Base-by-base conservation (phyloP, 495 filamentous ascomycete species). In the Penicillium egyptiacum region DNA sequence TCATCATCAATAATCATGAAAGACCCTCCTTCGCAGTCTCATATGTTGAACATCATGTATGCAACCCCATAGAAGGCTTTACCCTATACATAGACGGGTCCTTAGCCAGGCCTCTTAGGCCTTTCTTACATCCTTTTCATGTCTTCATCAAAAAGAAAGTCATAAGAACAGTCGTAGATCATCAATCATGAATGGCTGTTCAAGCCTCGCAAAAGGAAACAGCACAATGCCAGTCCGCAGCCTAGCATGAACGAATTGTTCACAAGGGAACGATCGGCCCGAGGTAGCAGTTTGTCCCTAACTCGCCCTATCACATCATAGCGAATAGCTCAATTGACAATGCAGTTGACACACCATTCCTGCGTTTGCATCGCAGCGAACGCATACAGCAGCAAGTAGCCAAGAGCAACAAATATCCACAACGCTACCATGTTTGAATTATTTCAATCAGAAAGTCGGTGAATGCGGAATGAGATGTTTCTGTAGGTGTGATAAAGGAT, bases 311-410 rank as follows among this genome's bases (percentile, higher is more conserved):
- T 30, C 45, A 30, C 45, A 30, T 10, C 26, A 48, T 39, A 16
- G 16, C 16, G 11, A 31, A 33, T 2, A 11, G 31, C 56, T 65
- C 59, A 72, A 22, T 55, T 58, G 39, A 54, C 58, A 51, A 74
- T 68, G 14, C 53, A 60, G 20, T 53, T 54, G 30, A 51, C 11
- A n/a, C 6, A 5, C 56, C 31, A 49, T 42, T 68, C 52, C n/a
- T 65, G 59, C 22, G 45, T 51, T 55, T 71, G 63, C 47, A 69
- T 39, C 9, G 63, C 56, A n/a, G 74, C 74, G 53, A 76, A 75
- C 35, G 74, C 74, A 55, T 76, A 76, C 23, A 76, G 64, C 14
- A 76, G 66, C 46, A 76, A 55, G 53, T 76, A 76, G 23, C 74
- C 70, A 43, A 75, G 62, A 44, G 68, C 72, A 14, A 76, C 68